Percentiles rank a stretch among this genome's conserved stretches.
phyloP scores from a whole-genome alignment of 352 stramenopile species.

The Phytophthora meadii region DNA sequence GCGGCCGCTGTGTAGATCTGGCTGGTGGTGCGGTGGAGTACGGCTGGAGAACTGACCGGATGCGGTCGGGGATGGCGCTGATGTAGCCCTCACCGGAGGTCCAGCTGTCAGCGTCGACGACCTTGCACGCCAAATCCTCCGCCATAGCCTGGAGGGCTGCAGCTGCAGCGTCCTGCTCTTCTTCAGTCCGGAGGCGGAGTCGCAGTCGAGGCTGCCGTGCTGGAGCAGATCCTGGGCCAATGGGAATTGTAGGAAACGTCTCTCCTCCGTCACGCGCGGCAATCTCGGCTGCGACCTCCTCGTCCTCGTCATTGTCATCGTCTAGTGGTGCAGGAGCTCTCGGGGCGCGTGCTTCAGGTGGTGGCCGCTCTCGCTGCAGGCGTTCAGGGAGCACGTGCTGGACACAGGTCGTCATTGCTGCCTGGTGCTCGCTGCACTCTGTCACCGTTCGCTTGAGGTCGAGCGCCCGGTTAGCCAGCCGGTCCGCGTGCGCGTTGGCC shows the following conservation, averaged over 20 bases:
- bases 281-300: not conserved
- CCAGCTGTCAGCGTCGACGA: slow-evolving; percentile 25
- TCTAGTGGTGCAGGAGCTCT: too few species aligned
- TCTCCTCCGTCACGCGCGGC: slow-evolving; percentile 2
- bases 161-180: not conserved
- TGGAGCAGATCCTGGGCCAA: not conserved
- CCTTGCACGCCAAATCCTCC: not conserved
- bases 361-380: too few species aligned
- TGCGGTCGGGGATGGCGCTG: slow-evolving; percentile 5
- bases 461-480: slow-evolving; percentile 21
- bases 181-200: not conserved
- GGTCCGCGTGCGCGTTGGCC: slow-evolving; percentile 27
- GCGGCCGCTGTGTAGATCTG: not conserved
- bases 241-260: slow-evolving; percentile 2
- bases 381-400: too few species aligned
- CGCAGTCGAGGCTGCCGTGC: slow-evolving; percentile 4
- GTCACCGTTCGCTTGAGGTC: not conserved
- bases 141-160: not conserved
- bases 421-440: too few species aligned
- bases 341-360: too few species aligned
- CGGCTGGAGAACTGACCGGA: slow-evolving; percentile 1
- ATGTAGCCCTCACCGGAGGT: slow-evolving; percentile 20
- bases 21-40: not conserved
- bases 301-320: not conserved
- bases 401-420: too few species aligned